phyloP scores from a whole-genome alignment of 2,329 filamentous ascomycete genomes.

The Sclerotinia sclerotiorum region DNA sequence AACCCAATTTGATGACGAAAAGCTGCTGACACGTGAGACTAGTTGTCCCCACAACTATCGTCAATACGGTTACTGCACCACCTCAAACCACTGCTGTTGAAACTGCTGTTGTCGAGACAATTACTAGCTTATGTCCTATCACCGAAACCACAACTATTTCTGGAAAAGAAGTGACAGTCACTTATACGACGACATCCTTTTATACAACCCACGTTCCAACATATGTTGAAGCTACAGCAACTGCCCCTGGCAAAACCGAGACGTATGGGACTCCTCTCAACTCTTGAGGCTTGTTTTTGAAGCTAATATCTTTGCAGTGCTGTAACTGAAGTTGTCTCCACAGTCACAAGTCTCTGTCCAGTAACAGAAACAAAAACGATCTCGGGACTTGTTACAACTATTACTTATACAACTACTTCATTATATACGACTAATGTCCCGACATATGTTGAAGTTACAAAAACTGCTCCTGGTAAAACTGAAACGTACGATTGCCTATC shows the following conservation, averaged over 20 bases:
- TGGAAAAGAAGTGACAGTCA: constrained; percentile 14
- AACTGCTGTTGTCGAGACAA: constrained; percentile 9
- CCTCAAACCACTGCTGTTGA: not conserved
- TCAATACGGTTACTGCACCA: constrained; percentile 20
- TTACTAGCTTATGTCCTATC: constrained; percentile 40
- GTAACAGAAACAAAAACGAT: constrained; percentile 26
- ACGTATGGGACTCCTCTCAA: not conserved
- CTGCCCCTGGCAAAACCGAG: not conserved
- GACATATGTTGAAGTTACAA: constrained; percentile 19
- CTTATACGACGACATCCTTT: constrained; percentile 16
- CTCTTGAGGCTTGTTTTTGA: not conserved
- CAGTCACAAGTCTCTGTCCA: constrained; percentile 40
- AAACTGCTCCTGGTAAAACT: not conserved
- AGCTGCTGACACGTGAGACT: constrained; percentile 2
- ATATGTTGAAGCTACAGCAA: constrained; percentile 10
- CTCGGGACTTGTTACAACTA: not conserved
- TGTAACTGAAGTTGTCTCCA: constrained; percentile 2
- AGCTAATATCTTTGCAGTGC: constrained; percentile 14
- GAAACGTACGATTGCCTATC: not conserved
- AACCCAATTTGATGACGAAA: not conserved
- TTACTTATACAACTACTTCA: constrained; percentile 17
- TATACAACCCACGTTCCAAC: constrained; percentile 9
- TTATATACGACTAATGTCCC: constrained; percentile 9
- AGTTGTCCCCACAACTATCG: constrained; percentile 28
- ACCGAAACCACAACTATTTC: constrained; percentile 27